These are phyloP conservation scores for Penicillium palitans DNA, from an alignment of 2,329 filamentous ascomycete genomes.

Conservation along the genomic window DNA sequence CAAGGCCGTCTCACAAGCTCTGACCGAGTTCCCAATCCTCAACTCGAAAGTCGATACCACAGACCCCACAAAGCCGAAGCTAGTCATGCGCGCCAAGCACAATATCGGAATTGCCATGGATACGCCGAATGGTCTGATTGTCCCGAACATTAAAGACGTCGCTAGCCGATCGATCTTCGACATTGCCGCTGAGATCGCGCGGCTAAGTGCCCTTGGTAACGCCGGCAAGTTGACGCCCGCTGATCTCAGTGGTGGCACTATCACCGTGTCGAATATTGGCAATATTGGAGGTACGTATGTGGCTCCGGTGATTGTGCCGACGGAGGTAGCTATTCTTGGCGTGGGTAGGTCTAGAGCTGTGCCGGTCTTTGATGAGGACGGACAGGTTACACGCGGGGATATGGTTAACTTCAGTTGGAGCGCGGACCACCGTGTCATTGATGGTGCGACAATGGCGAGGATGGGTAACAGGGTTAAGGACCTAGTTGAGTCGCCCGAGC, in stretches of 20 bases:
- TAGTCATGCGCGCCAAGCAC: constrained; percentile 79
- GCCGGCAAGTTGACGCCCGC: constrained; percentile 71
- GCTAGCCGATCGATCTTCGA: constrained; percentile 72
- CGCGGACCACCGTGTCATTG: constrained; percentile 89
- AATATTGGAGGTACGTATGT: constrained; percentile 92
- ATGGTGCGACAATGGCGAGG: constrained; percentile 90
- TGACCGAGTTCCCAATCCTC: constrained; percentile 79
- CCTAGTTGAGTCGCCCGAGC: constrained; percentile 80
- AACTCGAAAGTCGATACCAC: constrained; percentile 77
- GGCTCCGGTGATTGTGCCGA: constrained; percentile 84
- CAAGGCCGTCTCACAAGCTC: constrained; percentile 86
- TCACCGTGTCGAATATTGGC: constrained; percentile 95
- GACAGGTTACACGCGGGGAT: constrained; percentile 69
- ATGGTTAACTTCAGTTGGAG: constrained; percentile 94
- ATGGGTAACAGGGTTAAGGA: constrained; percentile 78
- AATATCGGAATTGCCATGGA: constrained; percentile 97
- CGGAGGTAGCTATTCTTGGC: constrained; percentile 88
- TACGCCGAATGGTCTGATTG: constrained; percentile 80
- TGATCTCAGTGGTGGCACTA: constrained; percentile 83
- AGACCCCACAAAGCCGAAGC: constrained; percentile 65
- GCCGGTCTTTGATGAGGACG: constrained; percentile 68
- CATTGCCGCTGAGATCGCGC: constrained; percentile 72
- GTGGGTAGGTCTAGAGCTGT: constrained; percentile 77
- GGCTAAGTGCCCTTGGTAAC: constrained; percentile 71
- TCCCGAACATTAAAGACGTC: constrained; percentile 88